phyloP scores from a whole-genome alignment of 169 alveolate genomes.

The Plasmodium ovale region DNA sequence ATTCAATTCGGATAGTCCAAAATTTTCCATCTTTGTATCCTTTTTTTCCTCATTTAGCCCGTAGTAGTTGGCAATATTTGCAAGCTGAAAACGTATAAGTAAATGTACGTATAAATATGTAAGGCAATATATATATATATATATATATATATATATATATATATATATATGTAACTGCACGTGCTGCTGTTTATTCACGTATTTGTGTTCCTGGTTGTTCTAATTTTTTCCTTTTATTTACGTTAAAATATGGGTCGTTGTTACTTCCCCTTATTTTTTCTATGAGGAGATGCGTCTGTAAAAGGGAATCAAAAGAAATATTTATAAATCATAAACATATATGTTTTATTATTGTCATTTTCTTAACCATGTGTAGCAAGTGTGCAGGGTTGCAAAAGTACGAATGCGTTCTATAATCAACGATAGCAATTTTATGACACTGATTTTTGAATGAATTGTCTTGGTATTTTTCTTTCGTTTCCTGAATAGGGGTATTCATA shows the following conservation, averaged over 20 bases:
- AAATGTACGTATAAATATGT: background rate
- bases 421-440: slow-evolving; percentile 55
- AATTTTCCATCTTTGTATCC: slow-evolving; percentile 36
- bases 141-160: background rate
- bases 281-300: slow-evolving; percentile 39
- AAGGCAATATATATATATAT: too few relatives aligned
- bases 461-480: slow-evolving; percentile 69
- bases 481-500: slow-evolving; percentile 32
- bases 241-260: slow-evolving; percentile 60
- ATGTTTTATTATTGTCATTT: slow-evolving; percentile 3
- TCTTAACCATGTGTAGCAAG: slow-evolving; percentile 59
- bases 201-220: background rate
- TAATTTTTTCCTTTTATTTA: slow-evolving; percentile 5
- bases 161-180: background rate
- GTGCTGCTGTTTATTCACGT: background rate
- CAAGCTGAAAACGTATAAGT: slow-evolving; percentile 22
- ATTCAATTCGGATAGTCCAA: slow-evolving; percentile 69
- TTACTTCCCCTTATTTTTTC: slow-evolving; percentile 29
- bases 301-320: background rate
- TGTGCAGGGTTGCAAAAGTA: slow-evolving; percentile 71
- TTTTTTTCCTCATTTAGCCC: slow-evolving; percentile 36
- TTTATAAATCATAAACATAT: background rate
- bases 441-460: slow-evolving; percentile 69
- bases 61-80: slow-evolving; percentile 36
- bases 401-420: slow-evolving; percentile 66